These are phyloP conservation scores for Fraxinus baroniana DNA, from an alignment of 305 asterid genomes.

Conservation along the genomic window DNA sequence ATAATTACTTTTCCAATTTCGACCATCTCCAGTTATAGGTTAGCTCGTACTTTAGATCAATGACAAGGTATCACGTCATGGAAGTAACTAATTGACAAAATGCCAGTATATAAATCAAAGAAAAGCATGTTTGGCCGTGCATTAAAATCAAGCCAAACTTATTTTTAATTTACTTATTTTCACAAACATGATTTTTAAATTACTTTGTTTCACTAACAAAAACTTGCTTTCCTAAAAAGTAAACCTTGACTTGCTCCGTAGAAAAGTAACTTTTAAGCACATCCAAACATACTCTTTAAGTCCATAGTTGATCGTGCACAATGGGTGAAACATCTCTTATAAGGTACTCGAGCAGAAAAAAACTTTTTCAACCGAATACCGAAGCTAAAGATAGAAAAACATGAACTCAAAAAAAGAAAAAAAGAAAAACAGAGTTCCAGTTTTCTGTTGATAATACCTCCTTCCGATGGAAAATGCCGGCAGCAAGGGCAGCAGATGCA, in stretches of 20 bases:
- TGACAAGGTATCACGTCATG: not conserved
- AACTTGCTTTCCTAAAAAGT: not conserved
- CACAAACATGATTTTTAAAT: not conserved
- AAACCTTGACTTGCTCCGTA: not conserved
- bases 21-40: not conserved
- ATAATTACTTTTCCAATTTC: not conserved
- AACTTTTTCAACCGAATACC: not conserved
- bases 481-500: constrained; percentile 99
- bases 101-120: not conserved
- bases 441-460: constrained; percentile 52
- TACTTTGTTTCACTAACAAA: not conserved
- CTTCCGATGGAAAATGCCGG: constrained; percentile 91
- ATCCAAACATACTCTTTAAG: not conserved
- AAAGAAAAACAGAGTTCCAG: not conserved
- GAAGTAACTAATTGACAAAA: not conserved
- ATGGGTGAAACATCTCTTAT: not conserved
- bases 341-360: not conserved
- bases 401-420: not conserved
- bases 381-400: not conserved
- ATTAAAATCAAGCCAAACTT: not conserved
- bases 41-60: not conserved
- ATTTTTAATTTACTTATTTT: not conserved
- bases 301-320: not conserved
- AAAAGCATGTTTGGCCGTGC: not conserved
- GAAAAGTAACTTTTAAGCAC: not conserved